These are phyloP conservation scores for Smittium culicis DNA, from an alignment of 371 early-diverging fungal species.

Conservation along the genomic window DNA sequence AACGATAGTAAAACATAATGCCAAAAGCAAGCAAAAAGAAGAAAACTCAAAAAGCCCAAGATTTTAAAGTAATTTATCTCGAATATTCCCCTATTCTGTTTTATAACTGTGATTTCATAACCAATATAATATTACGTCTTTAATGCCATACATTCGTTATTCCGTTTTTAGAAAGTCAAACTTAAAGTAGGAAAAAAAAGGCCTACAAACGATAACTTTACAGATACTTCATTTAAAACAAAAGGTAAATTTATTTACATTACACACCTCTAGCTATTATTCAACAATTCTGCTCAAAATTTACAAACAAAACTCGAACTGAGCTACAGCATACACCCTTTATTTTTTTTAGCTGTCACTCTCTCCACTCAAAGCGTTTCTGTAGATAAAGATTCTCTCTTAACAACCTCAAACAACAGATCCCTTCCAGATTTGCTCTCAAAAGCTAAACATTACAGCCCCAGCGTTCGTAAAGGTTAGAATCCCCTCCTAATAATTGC, in stretches of 20 bases:
- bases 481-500: background rate
- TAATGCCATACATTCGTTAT: too few species aligned
- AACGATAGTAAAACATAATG: too few species aligned
- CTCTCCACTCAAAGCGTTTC: constrained; percentile 60
- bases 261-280: background rate
- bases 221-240: constrained; percentile 73
- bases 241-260: constrained; percentile 39
- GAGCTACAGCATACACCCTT: background rate
- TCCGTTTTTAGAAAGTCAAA: constrained; percentile 56
- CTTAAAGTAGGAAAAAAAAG: constrained; percentile 84
- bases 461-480: constrained; percentile 53
- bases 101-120: background rate
- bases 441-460: constrained; percentile 63
- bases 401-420: constrained; percentile 55
- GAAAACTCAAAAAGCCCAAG: constrained; percentile 60
- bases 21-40: constrained; percentile 52
- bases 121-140: too few species aligned
- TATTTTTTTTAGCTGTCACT: constrained; percentile 42
- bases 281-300: constrained; percentile 7
- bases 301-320: constrained; percentile 5
- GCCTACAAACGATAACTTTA: constrained; percentile 56
- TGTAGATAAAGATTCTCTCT: constrained; percentile 46
- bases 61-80: constrained; percentile 43
- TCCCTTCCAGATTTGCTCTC: constrained; percentile 54
- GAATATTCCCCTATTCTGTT: constrained; percentile 13